Evolutionary conservation across 176 grass and related monocot species (phyloP), one percentile per base, ranked within the genome.

Genomic region (Rhynchospora tenuis): DNA sequence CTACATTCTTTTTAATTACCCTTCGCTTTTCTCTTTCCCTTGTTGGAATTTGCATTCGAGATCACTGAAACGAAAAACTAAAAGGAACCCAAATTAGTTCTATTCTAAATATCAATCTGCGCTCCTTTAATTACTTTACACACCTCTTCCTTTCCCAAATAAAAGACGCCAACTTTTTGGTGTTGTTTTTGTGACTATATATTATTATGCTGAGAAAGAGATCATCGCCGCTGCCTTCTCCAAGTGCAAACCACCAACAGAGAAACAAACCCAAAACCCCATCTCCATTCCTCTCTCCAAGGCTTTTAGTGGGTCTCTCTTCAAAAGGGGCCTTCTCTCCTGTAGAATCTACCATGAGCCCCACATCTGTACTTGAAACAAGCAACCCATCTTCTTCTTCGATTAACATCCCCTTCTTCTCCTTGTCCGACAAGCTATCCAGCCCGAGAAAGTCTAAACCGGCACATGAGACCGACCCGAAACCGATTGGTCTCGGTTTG

Each of bases 181-280:
- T 20, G n/a, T 50, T 14, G 69, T 24, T 73, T 73, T 48, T 73
- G 2, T 14, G 48, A 14, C 20, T 73, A 73, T 73, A 73, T 73
- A 73, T 11, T 73, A 73, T 50, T 55, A 77, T 77, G 73, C 24
- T 77, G 73, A 56, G 73, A 77, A 77, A 77, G 50, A 55, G 73
- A 77, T 77, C 73, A 31, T 77, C 73, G 50, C 50, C 73, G 55
- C 50, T 77, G 73, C 73, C 50, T 17, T 75, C 72, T 55, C 50
- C 73, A 22, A 77, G 48, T 55, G 50, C 24, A 12, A 77, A 28
- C 73, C 73, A 77, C 23, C 73, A 77, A 77, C 73, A 77, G 26
- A 77, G 73, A 55, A 56, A 55, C 73, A 77, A 77, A 55, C 48
- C 73, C 50, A 77, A 55, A 77, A 77, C 51, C 0, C 26, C 73